Conservation (phyloP, 169 alveolate species). For the Plasmodium yoelii region DNA sequence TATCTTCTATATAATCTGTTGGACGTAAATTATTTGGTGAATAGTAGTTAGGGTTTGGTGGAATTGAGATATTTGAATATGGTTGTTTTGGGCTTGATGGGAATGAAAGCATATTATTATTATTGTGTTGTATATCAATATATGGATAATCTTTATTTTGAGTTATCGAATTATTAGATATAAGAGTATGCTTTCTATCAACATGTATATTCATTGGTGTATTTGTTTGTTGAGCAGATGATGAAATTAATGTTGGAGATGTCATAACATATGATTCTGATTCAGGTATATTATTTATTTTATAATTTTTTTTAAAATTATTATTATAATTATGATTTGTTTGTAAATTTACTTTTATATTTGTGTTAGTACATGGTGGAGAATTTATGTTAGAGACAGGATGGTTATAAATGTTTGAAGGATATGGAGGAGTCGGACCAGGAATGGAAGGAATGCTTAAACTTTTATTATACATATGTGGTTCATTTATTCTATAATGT, state of each 20-base stretch:
- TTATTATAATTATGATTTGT: slow-evolving; percentile 22
- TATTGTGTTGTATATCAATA: slow-evolving; percentile 12
- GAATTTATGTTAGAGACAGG: not conserved
- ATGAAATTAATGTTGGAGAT: slow-evolving; percentile 32
- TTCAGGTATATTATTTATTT: slow-evolving; percentile 22
- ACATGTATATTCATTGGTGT: slow-evolving; percentile 15
- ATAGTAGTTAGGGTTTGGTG: slow-evolving; percentile 18
- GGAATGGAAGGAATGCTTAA: too few species aligned
- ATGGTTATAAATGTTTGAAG: too few species aligned
- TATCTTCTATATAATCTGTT: slow-evolving; percentile 28
- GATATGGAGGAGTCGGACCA: too few species aligned
- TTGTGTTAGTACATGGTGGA: slow-evolving; percentile 12
- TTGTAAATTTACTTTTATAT: slow-evolving; percentile 22
- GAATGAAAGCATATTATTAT: not conserved
- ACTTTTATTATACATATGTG: too few species aligned
- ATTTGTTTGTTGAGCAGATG: slow-evolving; percentile 23
- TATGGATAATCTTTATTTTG: slow-evolving; percentile 35
- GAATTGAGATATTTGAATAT: slow-evolving; percentile 13
- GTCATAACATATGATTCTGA: not conserved
- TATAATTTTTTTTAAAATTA: slow-evolving; percentile 36
- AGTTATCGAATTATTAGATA: slow-evolving; percentile 23
- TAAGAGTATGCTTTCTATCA: slow-evolving; percentile 20
- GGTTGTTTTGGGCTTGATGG: slow-evolving; percentile 6
- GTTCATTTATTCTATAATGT: not conserved
- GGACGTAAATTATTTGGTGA: slow-evolving; percentile 11